phyloP scores from a whole-genome alignment of 768 basidiomycete genomes.

The Lentinula sp. region DNA sequence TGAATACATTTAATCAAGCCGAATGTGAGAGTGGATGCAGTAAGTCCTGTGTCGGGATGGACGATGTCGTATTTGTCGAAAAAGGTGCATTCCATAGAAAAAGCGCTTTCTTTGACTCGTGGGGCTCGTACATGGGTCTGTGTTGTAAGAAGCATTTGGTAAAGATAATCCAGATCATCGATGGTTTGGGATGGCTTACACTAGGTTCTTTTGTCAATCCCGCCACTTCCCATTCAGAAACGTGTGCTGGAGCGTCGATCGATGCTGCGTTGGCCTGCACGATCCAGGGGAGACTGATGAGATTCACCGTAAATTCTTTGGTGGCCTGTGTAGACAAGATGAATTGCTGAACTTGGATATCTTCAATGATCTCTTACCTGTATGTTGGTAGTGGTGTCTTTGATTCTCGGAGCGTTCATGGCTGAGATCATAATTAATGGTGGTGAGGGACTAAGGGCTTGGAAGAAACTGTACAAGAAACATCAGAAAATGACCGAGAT shows the following conservation, averaged over 20 bases:
- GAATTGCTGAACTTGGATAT: neutral
- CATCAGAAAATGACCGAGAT: neutral
- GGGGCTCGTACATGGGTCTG: slow-evolving; percentile 43
- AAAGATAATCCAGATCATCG: no score
- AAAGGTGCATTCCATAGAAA: slow-evolving; percentile 60
- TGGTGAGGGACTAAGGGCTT: slow-evolving; percentile 51
- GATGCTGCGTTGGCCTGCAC: slow-evolving; percentile 49
- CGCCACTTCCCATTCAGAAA: slow-evolving; percentile 57
- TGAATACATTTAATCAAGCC: slow-evolving; percentile 53
- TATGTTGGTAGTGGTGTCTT: slow-evolving; percentile 67
- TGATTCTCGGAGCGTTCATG: slow-evolving; percentile 21
- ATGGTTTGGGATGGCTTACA: slow-evolving; percentile 25
- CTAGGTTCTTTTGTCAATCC: slow-evolving; percentile 55
- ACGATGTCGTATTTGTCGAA: slow-evolving; percentile 35
- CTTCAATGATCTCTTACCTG: slow-evolving; percentile 11
- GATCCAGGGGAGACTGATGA: slow-evolving; percentile 67
- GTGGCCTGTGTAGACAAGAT: slow-evolving; percentile 22
- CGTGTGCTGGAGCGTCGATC: slow-evolving; percentile 45
- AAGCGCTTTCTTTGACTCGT: slow-evolving; percentile 58
- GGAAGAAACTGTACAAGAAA: slow-evolving; percentile 32
- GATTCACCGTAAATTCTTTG: slow-evolving; percentile 67
- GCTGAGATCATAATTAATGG: slow-evolving; percentile 56
- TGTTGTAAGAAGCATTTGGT: no score
- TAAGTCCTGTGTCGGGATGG: slow-evolving; percentile 27
- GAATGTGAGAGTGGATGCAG: slow-evolving; percentile 38